Percentiles rank a stretch among this genome's conserved stretches.
Conservation (phyloP, 345 rosid species). For the Melastoma malabathricum region DNA sequence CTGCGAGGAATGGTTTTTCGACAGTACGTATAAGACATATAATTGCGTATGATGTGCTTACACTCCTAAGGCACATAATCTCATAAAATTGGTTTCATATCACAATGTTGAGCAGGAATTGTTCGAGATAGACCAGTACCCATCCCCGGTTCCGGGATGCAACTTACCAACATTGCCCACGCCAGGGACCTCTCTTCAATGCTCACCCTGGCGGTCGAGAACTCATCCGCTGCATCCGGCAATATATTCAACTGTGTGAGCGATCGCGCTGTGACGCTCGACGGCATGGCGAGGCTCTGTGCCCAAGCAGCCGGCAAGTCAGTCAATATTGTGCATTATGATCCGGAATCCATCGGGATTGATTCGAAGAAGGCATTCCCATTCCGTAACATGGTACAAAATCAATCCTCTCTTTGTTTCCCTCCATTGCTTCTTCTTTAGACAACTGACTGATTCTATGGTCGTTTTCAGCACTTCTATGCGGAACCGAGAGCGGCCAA, state of each 20-base stretch:
- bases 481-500: conserved; percentile 94
- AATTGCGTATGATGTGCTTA: not conserved
- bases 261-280: conserved; percentile 84
- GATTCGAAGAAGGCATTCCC: conserved; percentile 95
- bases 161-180: conserved; percentile 71
- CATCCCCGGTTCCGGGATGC: conserved; percentile 94
- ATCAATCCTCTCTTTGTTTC: not conserved
- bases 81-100: too few relatives aligned
- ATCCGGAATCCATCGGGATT: conserved; percentile 69
- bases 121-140: conserved; percentile 75
- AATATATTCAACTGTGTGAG: conserved; percentile 83
- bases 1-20: conserved; percentile 98
- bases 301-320: conserved; percentile 74
- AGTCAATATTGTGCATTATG: conserved; percentile 68
- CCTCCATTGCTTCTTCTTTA: not conserved
- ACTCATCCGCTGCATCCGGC: conserved; percentile 50
- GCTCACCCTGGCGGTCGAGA: conserved; percentile 64
- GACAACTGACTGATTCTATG: not conserved
- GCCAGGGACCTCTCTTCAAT: conserved; percentile 79
- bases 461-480: conserved; percentile 68
- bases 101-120: conserved; percentile 37
- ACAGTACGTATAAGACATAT: conserved; percentile 32
- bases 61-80: not conserved
- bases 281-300: conserved; percentile 89
- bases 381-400: conserved; percentile 73